Percentiles rank a stretch among this genome's conserved stretches.
Evolutionary conservation across 495 filamentous ascomycete species (phyloP).

Genomic region (Parachaetomium inaequale): DNA sequence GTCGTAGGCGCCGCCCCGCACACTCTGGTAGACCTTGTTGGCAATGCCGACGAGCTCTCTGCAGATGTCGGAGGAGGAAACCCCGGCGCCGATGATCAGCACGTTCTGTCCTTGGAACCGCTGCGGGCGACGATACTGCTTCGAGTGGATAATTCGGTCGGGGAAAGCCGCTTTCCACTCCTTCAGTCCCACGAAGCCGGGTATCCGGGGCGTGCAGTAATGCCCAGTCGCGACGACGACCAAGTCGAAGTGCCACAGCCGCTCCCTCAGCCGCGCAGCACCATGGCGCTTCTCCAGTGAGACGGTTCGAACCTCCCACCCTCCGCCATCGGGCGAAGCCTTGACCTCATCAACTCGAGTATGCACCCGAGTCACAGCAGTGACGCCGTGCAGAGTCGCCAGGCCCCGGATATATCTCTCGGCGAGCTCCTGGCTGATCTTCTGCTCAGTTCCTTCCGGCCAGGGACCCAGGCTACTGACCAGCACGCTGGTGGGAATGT

Average conservation of each 20-base stretch:
- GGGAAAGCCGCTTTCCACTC: constrained; percentile 53
- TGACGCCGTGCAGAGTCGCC: constrained; percentile 47
- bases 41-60: constrained; percentile 52
- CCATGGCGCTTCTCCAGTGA: constrained; percentile 36
- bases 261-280: constrained; percentile 22
- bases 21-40: constrained; percentile 53
- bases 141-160: constrained; percentile 53
- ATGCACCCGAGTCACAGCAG: constrained; percentile 49
- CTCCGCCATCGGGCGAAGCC: constrained; percentile 40
- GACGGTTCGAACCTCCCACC: constrained; percentile 52
- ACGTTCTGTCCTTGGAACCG: constrained; percentile 49
- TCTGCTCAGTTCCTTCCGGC: constrained; percentile 55
- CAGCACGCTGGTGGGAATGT: constrained; percentile 61
- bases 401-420: constrained; percentile 59
- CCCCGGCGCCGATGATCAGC: constrained; percentile 57
- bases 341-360: constrained; percentile 54
- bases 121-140: constrained; percentile 54
- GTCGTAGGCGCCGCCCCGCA: constrained; percentile 57
- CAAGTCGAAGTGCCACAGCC: constrained; percentile 48
- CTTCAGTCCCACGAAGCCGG: constrained; percentile 51
- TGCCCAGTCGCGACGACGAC: constrained; percentile 59
- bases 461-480: constrained; percentile 56
- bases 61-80: constrained; percentile 59
- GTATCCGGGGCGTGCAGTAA: constrained; percentile 55
- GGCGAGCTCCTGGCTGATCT: constrained; percentile 52